These are phyloP conservation scores for Madurella fahalii DNA, from an alignment of 2,329 filamentous ascomycete species.

Conservation along the genomic window DNA sequence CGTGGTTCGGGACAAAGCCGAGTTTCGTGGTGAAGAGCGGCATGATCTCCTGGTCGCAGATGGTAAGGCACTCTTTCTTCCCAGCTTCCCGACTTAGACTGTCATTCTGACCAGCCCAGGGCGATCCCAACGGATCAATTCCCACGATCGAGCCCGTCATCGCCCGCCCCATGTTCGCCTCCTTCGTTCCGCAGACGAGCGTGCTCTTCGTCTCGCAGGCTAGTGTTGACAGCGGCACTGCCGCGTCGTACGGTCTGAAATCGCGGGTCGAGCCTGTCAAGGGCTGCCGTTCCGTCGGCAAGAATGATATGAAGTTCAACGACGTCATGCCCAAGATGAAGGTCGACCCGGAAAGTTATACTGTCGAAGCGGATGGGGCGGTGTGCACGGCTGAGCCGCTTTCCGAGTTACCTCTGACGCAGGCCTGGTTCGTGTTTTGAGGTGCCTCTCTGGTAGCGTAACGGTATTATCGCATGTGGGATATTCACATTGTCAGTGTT, in stretches of 20 bases:
- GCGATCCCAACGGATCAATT: constrained; percentile 78
- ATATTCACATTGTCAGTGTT: too few relatives aligned
- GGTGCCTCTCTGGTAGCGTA: too few relatives aligned
- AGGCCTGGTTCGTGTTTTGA: constrained; percentile 72
- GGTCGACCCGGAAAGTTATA: constrained; percentile 88
- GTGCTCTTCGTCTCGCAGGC: constrained; percentile 80
- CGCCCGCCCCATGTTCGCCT: constrained; percentile 80
- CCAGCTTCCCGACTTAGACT: neutral
- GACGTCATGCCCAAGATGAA: constrained; percentile 78
- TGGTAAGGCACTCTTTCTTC: constrained; percentile 52
- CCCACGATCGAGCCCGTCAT: constrained; percentile 83
- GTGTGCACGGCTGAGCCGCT: constrained; percentile 71
- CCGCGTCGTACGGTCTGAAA: constrained; percentile 68
- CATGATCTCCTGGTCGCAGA: constrained; percentile 75
- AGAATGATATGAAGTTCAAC: constrained; percentile 89
- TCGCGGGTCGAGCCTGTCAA: constrained; percentile 79
- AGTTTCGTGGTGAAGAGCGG: constrained; percentile 79
- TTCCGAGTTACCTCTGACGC: constrained; percentile 66
- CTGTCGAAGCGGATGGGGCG: constrained; percentile 77
- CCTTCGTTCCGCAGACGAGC: constrained; percentile 65
- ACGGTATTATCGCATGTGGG: too few relatives aligned
- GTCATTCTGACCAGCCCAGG: constrained; percentile 40
- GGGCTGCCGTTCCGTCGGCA: constrained; percentile 68
- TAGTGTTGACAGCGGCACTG: constrained; percentile 62
- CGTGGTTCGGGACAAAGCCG: constrained; percentile 85